phyloP scores from a whole-genome alignment of 108 stramenopile genomes.

The Cyclotella sp. region DNA sequence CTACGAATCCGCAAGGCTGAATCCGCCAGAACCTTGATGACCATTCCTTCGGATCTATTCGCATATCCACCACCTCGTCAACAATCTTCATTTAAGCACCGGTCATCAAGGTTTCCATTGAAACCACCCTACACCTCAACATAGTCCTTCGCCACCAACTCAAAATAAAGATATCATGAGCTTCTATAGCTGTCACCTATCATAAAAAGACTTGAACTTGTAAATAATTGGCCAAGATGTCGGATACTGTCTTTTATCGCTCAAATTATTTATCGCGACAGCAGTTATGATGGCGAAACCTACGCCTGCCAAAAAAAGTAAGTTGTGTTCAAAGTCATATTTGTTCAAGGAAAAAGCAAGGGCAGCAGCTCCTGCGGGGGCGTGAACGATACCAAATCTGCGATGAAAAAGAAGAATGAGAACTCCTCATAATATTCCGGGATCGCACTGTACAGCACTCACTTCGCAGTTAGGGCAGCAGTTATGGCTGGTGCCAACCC shows the following conservation, averaged over 20 bases:
- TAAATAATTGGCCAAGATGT: constrained; percentile 8
- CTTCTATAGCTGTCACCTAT: too few relatives aligned
- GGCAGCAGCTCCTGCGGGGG: constrained; percentile 30
- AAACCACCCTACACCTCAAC: too few relatives aligned
- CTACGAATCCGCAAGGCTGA: too few relatives aligned
- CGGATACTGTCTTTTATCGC: constrained; percentile 35
- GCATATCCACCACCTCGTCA: too few relatives aligned
- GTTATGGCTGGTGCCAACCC: constrained; percentile 30
- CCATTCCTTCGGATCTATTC: too few relatives aligned
- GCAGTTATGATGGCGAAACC: constrained; percentile 13
- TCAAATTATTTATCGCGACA: constrained; percentile 29
- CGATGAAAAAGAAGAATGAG: neutral
- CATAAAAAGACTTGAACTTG: neutral
- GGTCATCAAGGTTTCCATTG: too few relatives aligned
- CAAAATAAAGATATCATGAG: too few relatives aligned
- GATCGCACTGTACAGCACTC: neutral
- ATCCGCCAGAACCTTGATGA: too few relatives aligned
- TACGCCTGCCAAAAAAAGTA: constrained; percentile 18
- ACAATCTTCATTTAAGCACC: too few relatives aligned
- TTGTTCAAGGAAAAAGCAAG: constrained; percentile 12
- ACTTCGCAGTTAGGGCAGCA: constrained; percentile 14
- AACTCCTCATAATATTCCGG: neutral
- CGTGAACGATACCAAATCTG: constrained; percentile 24
- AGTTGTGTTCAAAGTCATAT: neutral
- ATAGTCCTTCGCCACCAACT: too few relatives aligned